Evolutionary conservation across 139 green algal species (phyloP).

Genomic region (Chlorella sp.): DNA sequence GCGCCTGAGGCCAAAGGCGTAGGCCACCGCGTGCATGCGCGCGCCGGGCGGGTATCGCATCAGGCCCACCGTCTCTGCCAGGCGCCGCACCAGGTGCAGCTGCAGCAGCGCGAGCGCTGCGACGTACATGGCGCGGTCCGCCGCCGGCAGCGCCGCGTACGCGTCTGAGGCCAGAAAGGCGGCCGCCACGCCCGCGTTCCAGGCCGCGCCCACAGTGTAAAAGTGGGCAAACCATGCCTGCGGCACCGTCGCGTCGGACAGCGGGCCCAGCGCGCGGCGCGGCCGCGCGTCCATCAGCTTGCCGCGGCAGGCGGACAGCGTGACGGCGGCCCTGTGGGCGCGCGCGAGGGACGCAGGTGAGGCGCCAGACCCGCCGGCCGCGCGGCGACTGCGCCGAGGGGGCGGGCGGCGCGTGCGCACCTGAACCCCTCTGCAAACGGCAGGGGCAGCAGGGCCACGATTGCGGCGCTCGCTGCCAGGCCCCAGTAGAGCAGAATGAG

Average conservation of each 20-base stretch:
- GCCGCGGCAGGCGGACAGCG: slow-evolving; percentile 47
- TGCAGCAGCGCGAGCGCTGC: slow-evolving; percentile 46
- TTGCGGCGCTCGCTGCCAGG: slow-evolving; percentile 45
- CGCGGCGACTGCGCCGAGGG: background rate
- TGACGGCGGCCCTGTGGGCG: slow-evolving; percentile 39
- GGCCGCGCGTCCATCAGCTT: slow-evolving; percentile 62
- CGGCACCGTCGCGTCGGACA: slow-evolving; percentile 63
- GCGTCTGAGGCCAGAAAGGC: background rate
- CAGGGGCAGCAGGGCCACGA: slow-evolving; percentile 53
- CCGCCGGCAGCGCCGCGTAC: background rate
- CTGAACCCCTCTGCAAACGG: slow-evolving; percentile 53
- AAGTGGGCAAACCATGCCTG: slow-evolving; percentile 81
- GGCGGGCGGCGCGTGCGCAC: slow-evolving; percentile 19
- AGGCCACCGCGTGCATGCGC: slow-evolving; percentile 81
- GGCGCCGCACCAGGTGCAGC: slow-evolving; percentile 63
- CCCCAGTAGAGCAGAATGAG: slow-evolving; percentile 60
- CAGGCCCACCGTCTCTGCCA: slow-evolving; percentile 55
- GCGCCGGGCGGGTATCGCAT: slow-evolving; percentile 54
- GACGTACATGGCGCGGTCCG: background rate
- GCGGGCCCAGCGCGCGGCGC: slow-evolving; percentile 29
- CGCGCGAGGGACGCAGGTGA: background rate
- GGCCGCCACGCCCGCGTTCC: slow-evolving; percentile 11
- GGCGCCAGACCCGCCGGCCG: background rate
- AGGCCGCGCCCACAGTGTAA: slow-evolving; percentile 60
- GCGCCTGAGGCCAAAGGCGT: slow-evolving; percentile 73